phyloP scores from a whole-genome alignment of 345 rosid genomes.

The Durio zibethinus region DNA sequence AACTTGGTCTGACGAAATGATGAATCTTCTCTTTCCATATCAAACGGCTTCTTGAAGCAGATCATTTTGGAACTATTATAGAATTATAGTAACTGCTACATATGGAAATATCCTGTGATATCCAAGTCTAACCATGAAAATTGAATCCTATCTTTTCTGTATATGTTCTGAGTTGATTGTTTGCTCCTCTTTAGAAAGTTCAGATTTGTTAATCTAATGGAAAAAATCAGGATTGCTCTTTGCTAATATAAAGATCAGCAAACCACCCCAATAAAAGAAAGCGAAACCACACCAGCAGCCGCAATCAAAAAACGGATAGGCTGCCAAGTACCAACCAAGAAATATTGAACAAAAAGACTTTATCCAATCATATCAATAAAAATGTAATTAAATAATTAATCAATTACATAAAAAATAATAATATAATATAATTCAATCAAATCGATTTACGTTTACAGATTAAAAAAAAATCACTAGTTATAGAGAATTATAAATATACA shows the following conservation, averaged over 20 bases:
- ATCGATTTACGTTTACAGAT: too few species aligned
- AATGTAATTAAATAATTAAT: too few species aligned
- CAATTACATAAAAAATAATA: too few species aligned
- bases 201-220: neutral
- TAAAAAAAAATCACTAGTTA: too few species aligned
- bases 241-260: neutral
- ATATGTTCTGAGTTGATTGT: neutral
- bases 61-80: neutral
- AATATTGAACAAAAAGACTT: too few species aligned
- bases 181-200: neutral
- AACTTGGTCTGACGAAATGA: constrained; percentile 2
- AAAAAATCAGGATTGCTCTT: neutral
- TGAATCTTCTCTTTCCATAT: constrained; percentile 21
- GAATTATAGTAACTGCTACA: neutral
- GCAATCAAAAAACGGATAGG: neutral
- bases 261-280: neutral
- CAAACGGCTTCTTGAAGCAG: neutral
- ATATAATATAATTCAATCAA: too few species aligned
- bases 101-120: neutral
- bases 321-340: neutral
- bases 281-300: neutral
- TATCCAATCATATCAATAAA: too few species aligned
- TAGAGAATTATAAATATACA: too few species aligned
- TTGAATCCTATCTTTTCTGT: neutral
- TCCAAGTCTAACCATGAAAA: too few species aligned